A percentile compares a stretch with the other conserved stretches of the same genome.
Conservation (phyloP, 768 basidiomycete genomes). For the Hysterangium stoloniferum region DNA sequence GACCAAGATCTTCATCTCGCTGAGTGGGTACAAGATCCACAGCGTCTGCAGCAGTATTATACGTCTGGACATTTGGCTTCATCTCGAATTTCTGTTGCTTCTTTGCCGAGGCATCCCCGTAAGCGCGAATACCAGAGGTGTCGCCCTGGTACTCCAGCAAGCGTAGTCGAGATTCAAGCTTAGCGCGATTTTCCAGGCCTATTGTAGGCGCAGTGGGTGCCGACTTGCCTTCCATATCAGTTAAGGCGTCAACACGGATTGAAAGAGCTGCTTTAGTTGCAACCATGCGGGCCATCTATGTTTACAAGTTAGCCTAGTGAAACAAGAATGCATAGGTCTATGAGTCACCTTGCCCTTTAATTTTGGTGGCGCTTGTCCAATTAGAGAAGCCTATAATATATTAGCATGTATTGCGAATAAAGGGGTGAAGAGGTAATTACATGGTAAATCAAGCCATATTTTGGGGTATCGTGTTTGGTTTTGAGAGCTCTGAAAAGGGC, state of each 20-base stretch:
- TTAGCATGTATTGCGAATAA: conserved; percentile 5
- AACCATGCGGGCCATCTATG: conserved; percentile 99
- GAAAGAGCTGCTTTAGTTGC: conserved; percentile 97
- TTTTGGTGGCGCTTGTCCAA: conserved; percentile 96
- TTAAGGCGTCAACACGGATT: conserved; percentile 94
- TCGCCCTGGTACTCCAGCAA: conserved; percentile 82
- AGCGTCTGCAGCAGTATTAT: conserved; percentile 81
- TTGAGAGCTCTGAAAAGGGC: conserved; percentile 70
- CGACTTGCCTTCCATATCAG: conserved; percentile 86
- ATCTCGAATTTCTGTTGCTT: conserved; percentile 79
- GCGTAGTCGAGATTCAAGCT: conserved; percentile 90
- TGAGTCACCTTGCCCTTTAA: conserved; percentile 82
- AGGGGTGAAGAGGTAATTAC: conserved; percentile 33
- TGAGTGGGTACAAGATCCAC: conserved; percentile 83
- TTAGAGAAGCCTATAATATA: conserved; percentile 68
- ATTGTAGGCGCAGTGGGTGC: conserved; percentile 75
- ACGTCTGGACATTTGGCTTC: conserved; percentile 68
- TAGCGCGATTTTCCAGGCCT: conserved; percentile 88
- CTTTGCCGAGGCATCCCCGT: conserved; percentile 41
- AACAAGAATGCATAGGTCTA: background rate
- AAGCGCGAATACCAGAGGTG: conserved; percentile 59
- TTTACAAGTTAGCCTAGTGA: conserved; percentile 2
- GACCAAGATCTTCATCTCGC: conserved; percentile 37
- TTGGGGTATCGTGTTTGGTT: conserved; percentile 92
- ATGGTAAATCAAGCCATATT: conserved; percentile 99